Percentiles rank a stretch among this genome's conserved stretches.
Evolutionary conservation across 2,329 filamentous ascomycete genomes (phyloP).

Genomic region (Epichloe aotearoae): DNA sequence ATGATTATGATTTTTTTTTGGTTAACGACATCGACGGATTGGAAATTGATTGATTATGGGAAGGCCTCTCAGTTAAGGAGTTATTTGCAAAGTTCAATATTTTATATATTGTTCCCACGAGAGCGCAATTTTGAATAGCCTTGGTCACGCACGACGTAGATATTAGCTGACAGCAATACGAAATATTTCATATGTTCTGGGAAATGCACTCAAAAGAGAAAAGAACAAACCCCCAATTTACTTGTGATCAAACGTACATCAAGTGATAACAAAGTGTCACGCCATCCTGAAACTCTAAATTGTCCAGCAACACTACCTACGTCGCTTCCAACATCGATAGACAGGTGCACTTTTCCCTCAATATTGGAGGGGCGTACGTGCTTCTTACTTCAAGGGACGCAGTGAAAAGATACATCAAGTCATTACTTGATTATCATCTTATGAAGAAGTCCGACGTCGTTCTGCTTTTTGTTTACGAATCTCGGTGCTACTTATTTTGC

Average conservation of each 20-base stretch:
- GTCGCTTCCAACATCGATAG: too few species aligned
- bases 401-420: too few species aligned
- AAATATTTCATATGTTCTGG: background rate
- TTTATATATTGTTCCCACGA: background rate
- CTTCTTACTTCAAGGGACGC: too few species aligned
- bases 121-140: background rate
- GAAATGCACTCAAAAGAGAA: too few species aligned
- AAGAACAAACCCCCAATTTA: too few species aligned
- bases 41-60: background rate
- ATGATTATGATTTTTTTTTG: background rate
- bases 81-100: background rate
- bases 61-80: background rate
- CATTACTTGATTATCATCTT: background rate
- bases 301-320: too few species aligned
- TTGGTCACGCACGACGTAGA: background rate
- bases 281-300: too few species aligned
- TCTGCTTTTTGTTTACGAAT: conserved; percentile 41
- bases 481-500: conserved; percentile 85
- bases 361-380: too few species aligned
- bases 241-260: too few species aligned
- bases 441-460: background rate
- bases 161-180: background rate
- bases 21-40: background rate
- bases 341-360: too few species aligned
- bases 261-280: too few species aligned